These are phyloP conservation scores for Claviceps sorghi DNA, from an alignment of 2,329 filamentous ascomycete species.

Conservation along the genomic window DNA sequence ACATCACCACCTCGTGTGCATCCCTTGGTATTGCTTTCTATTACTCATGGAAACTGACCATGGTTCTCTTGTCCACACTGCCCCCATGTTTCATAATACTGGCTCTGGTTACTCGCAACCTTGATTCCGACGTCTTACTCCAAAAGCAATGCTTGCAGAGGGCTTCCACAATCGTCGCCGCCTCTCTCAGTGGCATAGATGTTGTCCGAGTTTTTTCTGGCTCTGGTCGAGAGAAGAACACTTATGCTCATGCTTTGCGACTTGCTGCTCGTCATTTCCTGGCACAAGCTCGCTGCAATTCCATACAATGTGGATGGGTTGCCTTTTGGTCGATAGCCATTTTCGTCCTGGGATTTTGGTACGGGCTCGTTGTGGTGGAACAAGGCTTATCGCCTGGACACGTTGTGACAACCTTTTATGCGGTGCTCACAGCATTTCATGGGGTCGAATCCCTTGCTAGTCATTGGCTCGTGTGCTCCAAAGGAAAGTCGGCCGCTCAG, in stretches of 20 bases:
- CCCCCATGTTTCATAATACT: slow-evolving; percentile 52
- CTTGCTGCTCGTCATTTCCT: slow-evolving; percentile 49
- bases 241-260: slow-evolving; percentile 45
- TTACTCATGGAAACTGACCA: slow-evolving; percentile 70
- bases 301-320: slow-evolving; percentile 57
- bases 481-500: slow-evolving; percentile 60
- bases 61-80: slow-evolving; percentile 61
- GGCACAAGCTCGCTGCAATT: slow-evolving; percentile 52
- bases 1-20: slow-evolving; percentile 47
- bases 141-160: slow-evolving; percentile 54
- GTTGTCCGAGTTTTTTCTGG: slow-evolving; percentile 78
- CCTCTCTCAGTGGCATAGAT: slow-evolving; percentile 61
- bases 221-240: slow-evolving; percentile 50
- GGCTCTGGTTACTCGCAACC: slow-evolving; percentile 40
- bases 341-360: slow-evolving; percentile 86
- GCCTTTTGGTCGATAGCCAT: slow-evolving; percentile 62
- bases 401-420: slow-evolving; percentile 75
- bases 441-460: slow-evolving; percentile 61
- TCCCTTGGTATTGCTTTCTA: slow-evolving; percentile 60
- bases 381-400: slow-evolving; percentile 46
- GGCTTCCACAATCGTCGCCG: slow-evolving; percentile 58
- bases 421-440: slow-evolving; percentile 61
- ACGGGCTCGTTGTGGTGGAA: slow-evolving; percentile 56
- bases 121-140: slow-evolving; percentile 50
- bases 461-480: slow-evolving; percentile 62